These are phyloP conservation scores for Erythrobasidium hasegawianum DNA, from an alignment of 1,284 basidiomycete genomes.

Conservation along the genomic window DNA sequence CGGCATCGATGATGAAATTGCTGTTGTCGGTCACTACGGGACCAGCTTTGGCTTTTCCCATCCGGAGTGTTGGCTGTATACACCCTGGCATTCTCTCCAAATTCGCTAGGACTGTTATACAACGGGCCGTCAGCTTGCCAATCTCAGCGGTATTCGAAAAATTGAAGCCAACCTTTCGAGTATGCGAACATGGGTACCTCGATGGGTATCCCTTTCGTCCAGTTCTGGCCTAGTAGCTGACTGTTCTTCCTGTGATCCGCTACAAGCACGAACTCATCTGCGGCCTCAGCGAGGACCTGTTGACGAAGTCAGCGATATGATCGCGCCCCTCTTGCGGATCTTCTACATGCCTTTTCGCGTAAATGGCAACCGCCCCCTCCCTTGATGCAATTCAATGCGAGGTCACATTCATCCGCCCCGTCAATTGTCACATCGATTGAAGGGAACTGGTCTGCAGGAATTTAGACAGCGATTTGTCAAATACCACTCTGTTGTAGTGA, in stretches of 20 bases:
- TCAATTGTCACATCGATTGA: slow-evolving; percentile 92
- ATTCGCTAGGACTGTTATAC: slow-evolving; percentile 57
- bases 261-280: slow-evolving; percentile 85
- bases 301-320: no score
- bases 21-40: slow-evolving; percentile 82
- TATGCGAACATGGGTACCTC: slow-evolving; percentile 97
- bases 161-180: slow-evolving; percentile 63
- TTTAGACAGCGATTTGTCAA: no score
- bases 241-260: slow-evolving; percentile 84
- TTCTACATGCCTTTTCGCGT: slow-evolving; percentile 70
- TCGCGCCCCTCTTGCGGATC: no score
- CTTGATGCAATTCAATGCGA: slow-evolving; percentile 86
- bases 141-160: no score
- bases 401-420: slow-evolving; percentile 59
- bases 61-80: slow-evolving; percentile 65
- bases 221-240: slow-evolving; percentile 23
- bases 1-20: slow-evolving; percentile 86
- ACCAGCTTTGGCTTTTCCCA: slow-evolving; percentile 63
- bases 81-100: slow-evolving; percentile 55
- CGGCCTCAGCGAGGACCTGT: slow-evolving; percentile 71
- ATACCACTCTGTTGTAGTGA: no score
- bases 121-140: no score
- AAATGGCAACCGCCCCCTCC: slow-evolving; percentile 96
- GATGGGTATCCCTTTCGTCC: slow-evolving; percentile 72
- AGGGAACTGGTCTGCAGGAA: slow-evolving; percentile 63